A percentile compares a stretch with the other conserved stretches of the same genome.
phyloP scores from a whole-genome alignment of 2,329 filamentous ascomycete species.

The Ophiosphaerella narmari region DNA sequence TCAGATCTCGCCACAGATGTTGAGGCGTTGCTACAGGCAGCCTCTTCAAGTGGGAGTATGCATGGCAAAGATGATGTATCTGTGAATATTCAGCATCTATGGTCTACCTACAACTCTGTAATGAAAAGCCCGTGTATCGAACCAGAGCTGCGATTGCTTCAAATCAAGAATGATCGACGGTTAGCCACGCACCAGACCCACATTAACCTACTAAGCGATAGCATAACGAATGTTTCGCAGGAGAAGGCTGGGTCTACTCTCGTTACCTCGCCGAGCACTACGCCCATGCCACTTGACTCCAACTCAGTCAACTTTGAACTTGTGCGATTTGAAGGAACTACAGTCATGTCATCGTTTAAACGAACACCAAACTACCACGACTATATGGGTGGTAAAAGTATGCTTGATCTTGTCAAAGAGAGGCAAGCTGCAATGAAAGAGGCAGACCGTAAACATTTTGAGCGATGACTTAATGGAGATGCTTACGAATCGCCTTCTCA shows the following conservation, averaged over 20 bases:
- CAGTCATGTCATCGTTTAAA: slow-evolving; percentile 10
- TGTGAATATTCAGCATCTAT: slow-evolving; percentile 19
- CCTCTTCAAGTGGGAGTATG: slow-evolving; percentile 14
- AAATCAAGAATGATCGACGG: slow-evolving; percentile 23
- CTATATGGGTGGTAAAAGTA: slow-evolving; percentile 11
- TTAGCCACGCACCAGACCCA: slow-evolving; percentile 7
- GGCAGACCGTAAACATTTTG: neutral
- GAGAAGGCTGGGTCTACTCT: neutral
- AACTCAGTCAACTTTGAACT: slow-evolving; percentile 7
- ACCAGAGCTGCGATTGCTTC: slow-evolving; percentile 23
- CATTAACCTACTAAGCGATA: neutral
- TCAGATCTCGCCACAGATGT: slow-evolving; percentile 25
- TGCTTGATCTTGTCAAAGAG: slow-evolving; percentile 19
- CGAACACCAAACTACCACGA: neutral
- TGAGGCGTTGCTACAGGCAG: slow-evolving; percentile 22
- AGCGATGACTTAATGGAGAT: no score
- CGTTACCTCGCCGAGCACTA: neutral
- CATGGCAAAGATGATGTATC: slow-evolving; percentile 19
- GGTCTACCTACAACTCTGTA: slow-evolving; percentile 20
- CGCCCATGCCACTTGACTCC: neutral
- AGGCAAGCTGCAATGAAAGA: slow-evolving; percentile 16
- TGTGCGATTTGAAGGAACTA: slow-evolving; percentile 6
- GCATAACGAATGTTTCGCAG: neutral
- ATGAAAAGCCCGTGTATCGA: slow-evolving; percentile 21
- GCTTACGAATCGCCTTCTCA: no score